These are phyloP conservation scores for Eimeria tenella DNA, from an alignment of 169 alveolate genomes.

Conservation along the genomic window DNA sequence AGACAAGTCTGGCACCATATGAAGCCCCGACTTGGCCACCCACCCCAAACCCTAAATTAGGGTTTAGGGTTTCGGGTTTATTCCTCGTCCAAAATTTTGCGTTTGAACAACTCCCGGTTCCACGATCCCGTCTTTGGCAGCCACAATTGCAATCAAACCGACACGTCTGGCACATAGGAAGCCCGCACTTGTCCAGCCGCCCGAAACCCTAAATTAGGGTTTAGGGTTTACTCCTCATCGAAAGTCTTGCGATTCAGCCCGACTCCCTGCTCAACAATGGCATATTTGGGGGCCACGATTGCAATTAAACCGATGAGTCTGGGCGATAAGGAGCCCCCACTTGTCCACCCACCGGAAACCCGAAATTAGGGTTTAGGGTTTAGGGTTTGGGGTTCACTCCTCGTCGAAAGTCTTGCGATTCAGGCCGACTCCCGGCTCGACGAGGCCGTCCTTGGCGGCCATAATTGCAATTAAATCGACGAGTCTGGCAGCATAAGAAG, in stretches of 20 bases:
- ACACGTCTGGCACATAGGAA: constrained; percentile 98
- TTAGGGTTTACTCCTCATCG: no score
- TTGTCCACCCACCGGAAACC: neutral
- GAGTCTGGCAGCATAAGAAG: constrained; percentile 99
- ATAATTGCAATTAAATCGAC: constrained; percentile 94
- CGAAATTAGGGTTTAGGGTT: no score
- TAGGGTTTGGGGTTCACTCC: no score
- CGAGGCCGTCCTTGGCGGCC: constrained; percentile 81
- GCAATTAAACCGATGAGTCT: constrained; percentile 96
- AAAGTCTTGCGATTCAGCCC: constrained; percentile 69
- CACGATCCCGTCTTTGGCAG: constrained; percentile 79
- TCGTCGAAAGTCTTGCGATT: no score
- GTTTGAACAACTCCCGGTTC: constrained; percentile 18
- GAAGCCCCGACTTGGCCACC: constrained; percentile 86
- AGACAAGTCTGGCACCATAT: constrained; percentile 98
- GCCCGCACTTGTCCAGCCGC: no score
- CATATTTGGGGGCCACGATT: constrained; percentile 83
- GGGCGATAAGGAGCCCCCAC: constrained; percentile 96
- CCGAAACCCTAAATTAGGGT: no score
- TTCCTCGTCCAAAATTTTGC: constrained; percentile 9
- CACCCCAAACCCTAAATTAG: no score
- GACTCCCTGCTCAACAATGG: constrained; percentile 45
- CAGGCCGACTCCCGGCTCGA: constrained; percentile 47
- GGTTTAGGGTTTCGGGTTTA: no score
- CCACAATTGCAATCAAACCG: constrained; percentile 93